Conservation (phyloP, 2,329 filamentous ascomycete species). For the Exophiala sp. region DNA sequence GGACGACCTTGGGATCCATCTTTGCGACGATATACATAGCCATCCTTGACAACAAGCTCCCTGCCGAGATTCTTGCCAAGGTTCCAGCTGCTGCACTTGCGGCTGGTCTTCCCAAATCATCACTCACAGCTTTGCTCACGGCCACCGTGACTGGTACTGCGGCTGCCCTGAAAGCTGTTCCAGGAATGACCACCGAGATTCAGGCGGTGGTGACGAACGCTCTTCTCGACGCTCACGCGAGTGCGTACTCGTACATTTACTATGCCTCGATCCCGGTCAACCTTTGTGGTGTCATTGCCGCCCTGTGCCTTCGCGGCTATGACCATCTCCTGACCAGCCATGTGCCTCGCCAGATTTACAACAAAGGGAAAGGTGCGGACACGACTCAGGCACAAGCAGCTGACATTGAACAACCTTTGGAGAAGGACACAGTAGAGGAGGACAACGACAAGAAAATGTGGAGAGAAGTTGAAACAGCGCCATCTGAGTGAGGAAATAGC, state of each 20-base stretch:
- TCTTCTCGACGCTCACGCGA: neutral
- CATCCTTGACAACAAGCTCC: neutral
- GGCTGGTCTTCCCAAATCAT: neutral
- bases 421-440: no score
- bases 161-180: neutral
- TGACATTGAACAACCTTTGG: no score
- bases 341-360: neutral
- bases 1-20: neutral
- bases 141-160: neutral
- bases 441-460: no score
- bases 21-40: neutral
- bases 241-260: neutral
- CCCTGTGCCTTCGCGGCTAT: neutral
- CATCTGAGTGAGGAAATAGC: no score
- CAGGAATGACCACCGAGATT: neutral
- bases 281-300: neutral
- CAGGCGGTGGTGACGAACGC: neutral
- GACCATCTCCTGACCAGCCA: neutral
- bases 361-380: neutral
- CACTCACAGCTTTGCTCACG: neutral
- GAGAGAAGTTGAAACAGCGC: no score
- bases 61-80: neutral
- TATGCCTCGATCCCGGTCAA: conserved; percentile 1
- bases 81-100: neutral
- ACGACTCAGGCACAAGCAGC: no score